Evolutionary conservation across 2,329 filamentous ascomycete species (phyloP).

Genomic region (Phyllosticta citribraziliensis): DNA sequence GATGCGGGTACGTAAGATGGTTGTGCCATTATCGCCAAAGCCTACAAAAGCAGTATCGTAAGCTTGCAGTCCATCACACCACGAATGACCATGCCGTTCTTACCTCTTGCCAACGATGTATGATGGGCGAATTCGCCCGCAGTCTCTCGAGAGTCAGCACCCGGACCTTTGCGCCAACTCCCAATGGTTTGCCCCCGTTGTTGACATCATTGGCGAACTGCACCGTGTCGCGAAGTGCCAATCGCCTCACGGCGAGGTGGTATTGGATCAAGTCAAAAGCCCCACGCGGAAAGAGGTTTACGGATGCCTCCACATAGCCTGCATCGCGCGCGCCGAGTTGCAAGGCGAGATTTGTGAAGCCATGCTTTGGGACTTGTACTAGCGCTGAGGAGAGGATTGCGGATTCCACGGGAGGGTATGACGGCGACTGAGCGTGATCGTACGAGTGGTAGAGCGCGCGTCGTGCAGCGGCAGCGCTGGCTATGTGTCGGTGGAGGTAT

Average conservation of each 20-base stretch:
- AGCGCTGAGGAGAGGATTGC: conserved; percentile 76
- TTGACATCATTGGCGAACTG: conserved; percentile 32
- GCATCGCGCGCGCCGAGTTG: conserved; percentile 70
- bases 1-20: conserved; percentile 67
- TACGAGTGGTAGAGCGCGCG: conserved; percentile 24
- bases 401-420: conserved; percentile 60
- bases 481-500: conserved; percentile 15
- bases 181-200: conserved; percentile 25
- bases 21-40: conserved; percentile 82
- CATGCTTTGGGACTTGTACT: conserved; percentile 65
- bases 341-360: conserved; percentile 69
- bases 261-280: conserved; percentile 74
- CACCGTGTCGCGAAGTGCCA: conserved; percentile 43
- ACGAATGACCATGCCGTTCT: conserved; percentile 15
- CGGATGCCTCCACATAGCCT: conserved; percentile 78
- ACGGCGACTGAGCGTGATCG: conserved; percentile 35
- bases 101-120: conserved; percentile 81
- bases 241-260: conserved; percentile 60
- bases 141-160: conserved; percentile 67
- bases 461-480: neutral
- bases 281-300: conserved; percentile 70
- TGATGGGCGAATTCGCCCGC: conserved; percentile 60
- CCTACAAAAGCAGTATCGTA: conserved; percentile 40
- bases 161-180: conserved; percentile 56
- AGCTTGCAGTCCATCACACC: neutral